phyloP scores from a whole-genome alignment of 345 rosid species.

The Gossypium herbaceum region DNA sequence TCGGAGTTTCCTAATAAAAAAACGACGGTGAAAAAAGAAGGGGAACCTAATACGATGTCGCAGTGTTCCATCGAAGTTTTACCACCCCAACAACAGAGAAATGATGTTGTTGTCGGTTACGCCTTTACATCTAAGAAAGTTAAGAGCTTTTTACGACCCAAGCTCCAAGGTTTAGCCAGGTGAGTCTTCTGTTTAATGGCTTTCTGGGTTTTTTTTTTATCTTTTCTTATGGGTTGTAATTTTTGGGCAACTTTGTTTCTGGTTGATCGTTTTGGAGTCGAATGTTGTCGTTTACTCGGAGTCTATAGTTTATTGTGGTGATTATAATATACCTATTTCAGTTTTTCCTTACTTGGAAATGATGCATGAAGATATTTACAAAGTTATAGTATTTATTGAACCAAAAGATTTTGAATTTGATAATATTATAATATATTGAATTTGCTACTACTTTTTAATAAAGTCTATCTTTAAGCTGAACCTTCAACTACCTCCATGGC shows the following conservation, averaged over 20 bases:
- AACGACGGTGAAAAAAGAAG: conserved; percentile 7
- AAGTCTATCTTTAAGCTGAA: not conserved
- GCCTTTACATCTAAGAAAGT: conserved; percentile 76
- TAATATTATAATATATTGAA: not conserved
- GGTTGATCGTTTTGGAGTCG: conserved; percentile 12
- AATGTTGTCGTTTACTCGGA: not conserved
- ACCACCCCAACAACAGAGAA: conserved; percentile 25
- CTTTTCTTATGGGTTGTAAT: not conserved
- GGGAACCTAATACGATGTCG: conserved; percentile 12
- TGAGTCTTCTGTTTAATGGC: conserved; percentile 10
- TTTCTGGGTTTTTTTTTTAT: not conserved
- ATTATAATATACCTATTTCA: conserved; percentile 4
- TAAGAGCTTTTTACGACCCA: conserved; percentile 75
- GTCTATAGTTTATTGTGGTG: not conserved
- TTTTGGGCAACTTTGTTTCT: not conserved
- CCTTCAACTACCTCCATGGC: not conserved
- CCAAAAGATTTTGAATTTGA: not conserved
- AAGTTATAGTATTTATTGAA: not conserved
- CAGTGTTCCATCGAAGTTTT: conserved; percentile 19
- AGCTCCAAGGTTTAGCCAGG: conserved; percentile 71
- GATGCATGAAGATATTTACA: not conserved
- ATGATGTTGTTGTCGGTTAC: conserved; percentile 60
- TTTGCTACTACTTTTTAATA: not conserved
- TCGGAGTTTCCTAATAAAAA: conserved; percentile 21
- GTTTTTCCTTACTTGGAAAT: not conserved